These are phyloP conservation scores for Garcia nutans DNA, from an alignment of 345 rosid genomes.

Conservation along the genomic window DNA sequence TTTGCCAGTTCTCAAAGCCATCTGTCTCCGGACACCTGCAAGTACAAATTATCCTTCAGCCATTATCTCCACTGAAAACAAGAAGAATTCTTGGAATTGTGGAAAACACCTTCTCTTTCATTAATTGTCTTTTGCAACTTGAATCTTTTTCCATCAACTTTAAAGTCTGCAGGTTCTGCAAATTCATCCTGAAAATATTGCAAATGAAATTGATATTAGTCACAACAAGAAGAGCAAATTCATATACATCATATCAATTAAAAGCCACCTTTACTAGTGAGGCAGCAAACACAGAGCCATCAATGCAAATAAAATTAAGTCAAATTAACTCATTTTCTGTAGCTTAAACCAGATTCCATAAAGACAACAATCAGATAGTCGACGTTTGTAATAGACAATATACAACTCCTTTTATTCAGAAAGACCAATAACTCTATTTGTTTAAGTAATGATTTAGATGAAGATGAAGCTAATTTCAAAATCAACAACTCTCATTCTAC, in stretches of 20 bases:
- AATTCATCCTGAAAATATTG: constrained; percentile 61
- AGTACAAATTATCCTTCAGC: constrained; percentile 22
- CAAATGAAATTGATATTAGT: not conserved
- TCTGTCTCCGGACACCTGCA: constrained; percentile 44
- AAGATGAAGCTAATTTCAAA: not conserved
- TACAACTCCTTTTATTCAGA: not conserved
- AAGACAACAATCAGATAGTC: not conserved
- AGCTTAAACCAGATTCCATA: not conserved
- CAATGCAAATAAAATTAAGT: not conserved
- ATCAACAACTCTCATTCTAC: not conserved
- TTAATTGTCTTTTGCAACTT: constrained; percentile 41
- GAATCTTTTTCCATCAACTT: constrained; percentile 42
- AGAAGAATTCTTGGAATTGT: constrained; percentile 4
- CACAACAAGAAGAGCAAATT: not conserved
- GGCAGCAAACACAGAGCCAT: not conserved
- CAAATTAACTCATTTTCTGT: not conserved
- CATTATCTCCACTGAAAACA: not conserved
- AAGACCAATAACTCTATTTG: not conserved
- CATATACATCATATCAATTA: too few species aligned
- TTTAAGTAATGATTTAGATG: not conserved
- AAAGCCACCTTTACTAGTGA: not conserved
- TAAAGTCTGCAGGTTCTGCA: constrained; percentile 64
- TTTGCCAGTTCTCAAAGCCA: constrained; percentile 29
- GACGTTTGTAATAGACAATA: not conserved
- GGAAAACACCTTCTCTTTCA: constrained; percentile 42